phyloP scores from a whole-genome alignment of 768 basidiomycete genomes.

The Auriculariales sp. region DNA sequence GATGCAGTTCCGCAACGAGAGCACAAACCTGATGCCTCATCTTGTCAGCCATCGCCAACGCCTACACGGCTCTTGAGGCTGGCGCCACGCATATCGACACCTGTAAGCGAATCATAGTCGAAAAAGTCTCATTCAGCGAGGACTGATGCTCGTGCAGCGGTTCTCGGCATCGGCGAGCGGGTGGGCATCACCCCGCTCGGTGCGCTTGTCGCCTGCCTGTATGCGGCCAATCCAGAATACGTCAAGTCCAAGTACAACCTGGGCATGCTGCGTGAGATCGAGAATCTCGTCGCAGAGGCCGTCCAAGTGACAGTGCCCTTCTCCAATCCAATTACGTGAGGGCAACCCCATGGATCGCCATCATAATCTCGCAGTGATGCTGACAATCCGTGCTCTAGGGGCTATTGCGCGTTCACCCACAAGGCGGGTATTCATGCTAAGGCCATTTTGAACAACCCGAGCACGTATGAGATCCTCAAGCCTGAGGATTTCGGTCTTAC shows the following conservation, averaged over 20 bases:
- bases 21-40: not conserved
- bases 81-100: constrained; percentile 99
- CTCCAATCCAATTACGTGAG: constrained; percentile 86
- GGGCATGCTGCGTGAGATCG: constrained; percentile 91
- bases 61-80: constrained; percentile 94
- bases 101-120: constrained; percentile 31
- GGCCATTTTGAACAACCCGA: constrained; percentile 98
- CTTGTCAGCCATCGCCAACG: constrained; percentile 80
- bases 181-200: constrained; percentile 98
- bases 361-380: not conserved
- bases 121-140: constrained; percentile 3
- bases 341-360: too few species aligned
- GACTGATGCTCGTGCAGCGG: constrained; percentile 31
- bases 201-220: constrained; percentile 90
- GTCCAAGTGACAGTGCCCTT: constrained; percentile 97
- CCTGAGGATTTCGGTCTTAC: constrained; percentile 97
- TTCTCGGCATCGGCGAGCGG: constrained; percentile 96
- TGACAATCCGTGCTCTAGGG: constrained; percentile 32
- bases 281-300: constrained; percentile 96
- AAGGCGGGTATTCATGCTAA: constrained; percentile 99
- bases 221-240: constrained; percentile 94
- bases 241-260: constrained; percentile 99
- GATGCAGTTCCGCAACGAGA: not conserved
- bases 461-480: constrained; percentile 98
- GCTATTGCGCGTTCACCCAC: constrained; percentile 99